Evolutionary conservation across 176 grass and related monocot genomes (phyloP), one percentile per base, ranked within the genome.

Genomic region (Miscanthus lutarioriparius): DNA sequence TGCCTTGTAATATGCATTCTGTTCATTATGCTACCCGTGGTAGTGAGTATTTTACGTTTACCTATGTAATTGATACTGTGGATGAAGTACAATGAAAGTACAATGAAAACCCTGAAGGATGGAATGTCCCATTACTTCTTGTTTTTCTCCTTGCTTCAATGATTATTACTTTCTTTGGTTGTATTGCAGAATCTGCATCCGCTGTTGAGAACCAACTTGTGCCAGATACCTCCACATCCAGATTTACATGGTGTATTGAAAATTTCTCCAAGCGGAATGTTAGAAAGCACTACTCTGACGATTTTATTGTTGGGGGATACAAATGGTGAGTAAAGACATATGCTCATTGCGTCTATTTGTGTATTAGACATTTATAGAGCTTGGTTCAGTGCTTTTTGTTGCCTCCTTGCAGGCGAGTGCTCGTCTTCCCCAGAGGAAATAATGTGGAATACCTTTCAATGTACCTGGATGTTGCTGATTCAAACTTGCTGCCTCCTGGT

Each of bases 401-500:
- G 61, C 28, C 56, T 88, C 25, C 14, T 87, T 1, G 40, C 79
- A 94, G 92, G 92, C 82, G 90, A 32, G 92, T 94, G 74, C 37
- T 94, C 40, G 77, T 92, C 41, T 94, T 94, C 53, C 92, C 92
- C 9, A 88, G 67, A 17, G 92, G 92, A 80, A 94, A 94, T 53
- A 83, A 89, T 69, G 85, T 83, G 58, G 75, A 90, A 19, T 28
- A 56, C 37, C 86, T 94, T 82, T 94, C 92, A 14, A 88, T 94
- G 87, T 94, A 94, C 65, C 79, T 94, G 30, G 90, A 92, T 88
- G 85, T 88, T 78, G 92, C 90, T 88, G 92, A 94, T 80, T 72
- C 90, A 26, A 28, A 48, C 61, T 23, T 38, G 33, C 69, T 90
- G 75, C 87, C 89, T 77, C 64, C 47, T 86, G 92, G 92, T 16